These are phyloP conservation scores for Westerdykella aurantiaca DNA, from an alignment of 2,329 filamentous ascomycete species.

Conservation along the genomic window DNA sequence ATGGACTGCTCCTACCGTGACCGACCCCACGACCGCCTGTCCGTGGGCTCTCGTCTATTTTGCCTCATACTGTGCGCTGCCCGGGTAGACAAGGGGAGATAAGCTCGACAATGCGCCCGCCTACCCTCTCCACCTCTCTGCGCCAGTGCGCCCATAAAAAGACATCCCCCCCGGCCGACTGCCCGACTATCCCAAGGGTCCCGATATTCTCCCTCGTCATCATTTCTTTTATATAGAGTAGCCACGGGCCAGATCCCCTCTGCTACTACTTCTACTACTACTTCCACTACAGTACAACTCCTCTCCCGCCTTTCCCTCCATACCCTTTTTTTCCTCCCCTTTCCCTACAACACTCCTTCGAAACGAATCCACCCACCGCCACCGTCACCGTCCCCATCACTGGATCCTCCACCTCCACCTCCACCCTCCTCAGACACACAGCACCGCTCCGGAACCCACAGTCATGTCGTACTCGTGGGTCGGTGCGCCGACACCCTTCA, in stretches of 20 bases:
- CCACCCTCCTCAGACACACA: neutral
- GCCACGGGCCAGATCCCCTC: neutral
- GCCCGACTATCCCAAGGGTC: no score
- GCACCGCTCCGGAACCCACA: slow-evolving; percentile 4
- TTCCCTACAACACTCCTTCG: slow-evolving; percentile 2
- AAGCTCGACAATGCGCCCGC: slow-evolving; percentile 13
- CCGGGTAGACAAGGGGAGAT: slow-evolving; percentile 34
- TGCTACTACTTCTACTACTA: neutral
- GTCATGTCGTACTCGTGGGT: slow-evolving; percentile 47
- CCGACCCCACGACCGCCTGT: slow-evolving; percentile 35
- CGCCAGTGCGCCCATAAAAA: slow-evolving; percentile 9
- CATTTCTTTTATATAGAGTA: neutral
- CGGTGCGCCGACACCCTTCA: slow-evolving; percentile 43
- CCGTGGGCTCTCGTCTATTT: slow-evolving; percentile 32
- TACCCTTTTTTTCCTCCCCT: slow-evolving; percentile 6
- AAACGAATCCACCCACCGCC: neutral
- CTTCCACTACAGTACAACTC: neutral
- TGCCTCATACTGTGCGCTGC: slow-evolving; percentile 18
- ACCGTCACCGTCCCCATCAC: neutral
- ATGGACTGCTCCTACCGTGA: no score
- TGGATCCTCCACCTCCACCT: neutral
- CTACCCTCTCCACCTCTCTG: slow-evolving; percentile 17
- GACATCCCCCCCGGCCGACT: no score
- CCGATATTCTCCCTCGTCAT: neutral
- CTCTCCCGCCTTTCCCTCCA: slow-evolving; percentile 7